These are phyloP conservation scores for Aquilaria agallochum DNA, from an alignment of 441 rosid species.

Conservation along the genomic window DNA sequence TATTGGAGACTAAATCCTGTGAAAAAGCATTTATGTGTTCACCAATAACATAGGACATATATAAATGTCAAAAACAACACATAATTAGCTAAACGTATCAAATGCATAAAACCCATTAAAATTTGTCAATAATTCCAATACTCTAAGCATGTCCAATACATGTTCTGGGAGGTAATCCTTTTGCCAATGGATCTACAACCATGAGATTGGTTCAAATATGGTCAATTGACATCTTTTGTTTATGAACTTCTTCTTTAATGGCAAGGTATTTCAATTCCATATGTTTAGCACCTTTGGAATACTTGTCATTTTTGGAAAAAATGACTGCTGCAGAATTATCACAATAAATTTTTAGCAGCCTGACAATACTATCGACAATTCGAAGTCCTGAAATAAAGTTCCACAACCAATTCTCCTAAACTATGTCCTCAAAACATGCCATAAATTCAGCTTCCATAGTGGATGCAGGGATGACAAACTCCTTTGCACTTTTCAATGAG, in stretches of 20 bases:
- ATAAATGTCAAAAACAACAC: background rate
- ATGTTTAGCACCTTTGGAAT: background rate
- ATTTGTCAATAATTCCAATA: background rate
- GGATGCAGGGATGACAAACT: no score
- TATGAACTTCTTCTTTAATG: background rate
- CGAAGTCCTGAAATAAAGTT: slow-evolving; percentile 2
- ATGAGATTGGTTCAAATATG: background rate
- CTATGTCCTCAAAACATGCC: background rate
- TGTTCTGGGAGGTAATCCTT: slow-evolving; percentile 1
- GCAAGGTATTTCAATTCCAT: background rate
- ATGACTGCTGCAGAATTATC: slow-evolving; percentile 3
- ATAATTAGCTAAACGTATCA: background rate
- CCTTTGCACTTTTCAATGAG: no score
- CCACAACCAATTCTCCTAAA: background rate
- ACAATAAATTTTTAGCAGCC: slow-evolving; percentile 3
- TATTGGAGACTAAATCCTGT: no score
- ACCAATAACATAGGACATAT: background rate
- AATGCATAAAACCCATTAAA: background rate
- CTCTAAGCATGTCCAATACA: background rate
- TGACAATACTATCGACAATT: background rate
- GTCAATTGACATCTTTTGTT: background rate
- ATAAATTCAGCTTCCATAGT: no score
- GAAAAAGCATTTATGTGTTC: no score
- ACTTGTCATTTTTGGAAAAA: background rate
- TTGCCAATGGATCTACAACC: background rate